Evolutionary conservation across 1,139 yeast genomes (phyloP).

Genomic region (Debaryomycetaceae sp.): DNA sequence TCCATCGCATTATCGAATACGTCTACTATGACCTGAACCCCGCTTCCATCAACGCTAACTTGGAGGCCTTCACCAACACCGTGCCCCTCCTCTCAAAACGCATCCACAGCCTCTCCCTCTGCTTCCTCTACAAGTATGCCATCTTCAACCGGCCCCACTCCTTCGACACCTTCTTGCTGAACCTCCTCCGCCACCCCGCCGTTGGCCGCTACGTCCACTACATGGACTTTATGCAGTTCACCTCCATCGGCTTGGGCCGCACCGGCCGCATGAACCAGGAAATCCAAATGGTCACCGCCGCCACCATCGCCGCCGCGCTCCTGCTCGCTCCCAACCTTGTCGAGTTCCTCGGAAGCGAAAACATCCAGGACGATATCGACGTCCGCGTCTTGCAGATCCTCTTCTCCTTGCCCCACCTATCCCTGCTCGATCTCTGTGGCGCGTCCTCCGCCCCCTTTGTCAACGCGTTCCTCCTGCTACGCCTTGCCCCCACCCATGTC

Average conservation of each 20-base stretch:
- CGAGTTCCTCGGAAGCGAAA: constrained; percentile 78
- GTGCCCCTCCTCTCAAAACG: constrained; percentile 27
- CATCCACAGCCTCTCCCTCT: constrained; percentile 19
- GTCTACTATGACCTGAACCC: constrained; percentile 33
- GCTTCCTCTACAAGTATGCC: constrained; percentile 52
- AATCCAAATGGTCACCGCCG: constrained; percentile 79
- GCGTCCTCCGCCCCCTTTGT: constrained; percentile 60
- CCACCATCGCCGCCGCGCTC: constrained; percentile 57
- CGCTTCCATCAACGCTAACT: constrained; percentile 28
- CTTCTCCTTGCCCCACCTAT: constrained; percentile 52
- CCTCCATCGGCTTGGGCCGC: constrained; percentile 83
- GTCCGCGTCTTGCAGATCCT: constrained; percentile 44
- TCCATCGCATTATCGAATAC: constrained; percentile 31
- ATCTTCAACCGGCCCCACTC: constrained; percentile 74
- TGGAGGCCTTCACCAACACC: constrained; percentile 32
- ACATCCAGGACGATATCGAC: constrained; percentile 77
- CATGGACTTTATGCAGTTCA: constrained; percentile 80
- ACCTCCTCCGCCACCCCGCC: constrained; percentile 38
- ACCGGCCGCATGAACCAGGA: constrained; percentile 85
- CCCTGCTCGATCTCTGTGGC: constrained; percentile 82
- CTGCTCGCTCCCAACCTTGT: constrained; percentile 53
- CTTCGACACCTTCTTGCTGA: constrained; percentile 58
- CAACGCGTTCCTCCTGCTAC: constrained; percentile 42
- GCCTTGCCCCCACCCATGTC: constrained; percentile 8
- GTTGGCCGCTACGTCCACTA: constrained; percentile 63